A percentile compares a stretch with the other conserved stretches of the same genome.
These are phyloP conservation scores for Detonula confervacea DNA, from an alignment of 352 stramenopile genomes.

Conservation along the genomic window DNA sequence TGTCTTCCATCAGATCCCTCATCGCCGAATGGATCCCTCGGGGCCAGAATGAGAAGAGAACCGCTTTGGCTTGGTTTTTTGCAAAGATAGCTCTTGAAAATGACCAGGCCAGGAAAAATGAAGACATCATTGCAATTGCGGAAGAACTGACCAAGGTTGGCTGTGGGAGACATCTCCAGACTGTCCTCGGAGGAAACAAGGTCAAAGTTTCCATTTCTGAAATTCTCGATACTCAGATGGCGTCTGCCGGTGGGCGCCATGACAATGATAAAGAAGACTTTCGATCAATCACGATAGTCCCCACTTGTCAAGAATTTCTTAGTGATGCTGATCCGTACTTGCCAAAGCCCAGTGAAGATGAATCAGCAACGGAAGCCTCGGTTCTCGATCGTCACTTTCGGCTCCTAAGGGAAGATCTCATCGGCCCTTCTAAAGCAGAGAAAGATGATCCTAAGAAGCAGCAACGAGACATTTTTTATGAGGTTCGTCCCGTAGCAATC, in stretches of 20 bases:
- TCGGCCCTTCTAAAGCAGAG: slow-evolving; percentile 24
- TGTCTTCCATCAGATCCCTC: slow-evolving; percentile 18
- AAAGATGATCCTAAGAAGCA: slow-evolving; percentile 29
- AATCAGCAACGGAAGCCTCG: slow-evolving; percentile 21
- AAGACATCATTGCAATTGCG: slow-evolving; percentile 22
- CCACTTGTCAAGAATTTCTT: slow-evolving; percentile 31
- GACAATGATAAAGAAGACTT: slow-evolving; percentile 34
- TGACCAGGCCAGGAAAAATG: slow-evolving; percentile 21
- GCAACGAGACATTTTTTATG: slow-evolving; percentile 35
- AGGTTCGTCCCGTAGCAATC: slow-evolving; percentile 1
- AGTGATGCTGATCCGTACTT: slow-evolving; percentile 25
- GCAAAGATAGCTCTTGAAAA: slow-evolving; percentile 17
- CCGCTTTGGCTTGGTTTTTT: slow-evolving; percentile 26
- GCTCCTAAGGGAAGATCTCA: slow-evolving; percentile 24
- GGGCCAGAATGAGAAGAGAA: slow-evolving; percentile 21
- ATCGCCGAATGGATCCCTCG: slow-evolving; percentile 11
- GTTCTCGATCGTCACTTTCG: slow-evolving; percentile 25
- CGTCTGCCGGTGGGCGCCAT: slow-evolving; percentile 12
- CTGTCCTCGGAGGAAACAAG: slow-evolving; percentile 10
- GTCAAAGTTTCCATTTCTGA: background rate
- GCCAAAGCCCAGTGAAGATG: background rate
- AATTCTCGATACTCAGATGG: slow-evolving; percentile 11
- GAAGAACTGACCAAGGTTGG: slow-evolving; percentile 12
- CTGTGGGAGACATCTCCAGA: slow-evolving; percentile 18
- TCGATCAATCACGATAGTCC: slow-evolving; percentile 23